A percentile compares a stretch with the other conserved stretches of the same genome.
These are phyloP conservation scores for Blastobotrys chiropterorum DNA, from an alignment of 805 yeast genomes.

Conservation along the genomic window DNA sequence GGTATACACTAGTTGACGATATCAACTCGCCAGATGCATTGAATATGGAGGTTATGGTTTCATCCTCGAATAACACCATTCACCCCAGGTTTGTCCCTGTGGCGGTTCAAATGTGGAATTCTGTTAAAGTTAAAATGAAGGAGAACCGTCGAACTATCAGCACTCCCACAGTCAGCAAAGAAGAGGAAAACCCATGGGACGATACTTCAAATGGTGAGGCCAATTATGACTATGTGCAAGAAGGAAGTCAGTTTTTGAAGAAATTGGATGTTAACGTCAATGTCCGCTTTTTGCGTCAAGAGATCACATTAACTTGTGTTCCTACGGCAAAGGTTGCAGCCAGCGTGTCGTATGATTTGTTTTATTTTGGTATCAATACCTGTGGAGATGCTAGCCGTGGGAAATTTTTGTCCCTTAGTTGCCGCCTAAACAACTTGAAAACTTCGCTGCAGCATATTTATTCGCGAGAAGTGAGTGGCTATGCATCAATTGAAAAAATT, in stretches of 20 bases:
- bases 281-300: conserved; percentile 64
- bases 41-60: conserved; percentile 49
- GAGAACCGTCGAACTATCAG: not conserved
- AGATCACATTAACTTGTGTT: conserved; percentile 75
- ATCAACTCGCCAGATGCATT: conserved; percentile 13
- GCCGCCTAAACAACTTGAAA: conserved; percentile 48
- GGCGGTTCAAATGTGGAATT: conserved; percentile 49
- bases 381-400: conserved; percentile 30
- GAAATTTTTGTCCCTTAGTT: conserved; percentile 38
- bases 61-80: conserved; percentile 66
- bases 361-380: conserved; percentile 53
- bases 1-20: conserved; percentile 35
- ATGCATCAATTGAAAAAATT: conserved; percentile 44
- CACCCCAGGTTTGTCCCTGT: conserved; percentile 77
- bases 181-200: not conserved
- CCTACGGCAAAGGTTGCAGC: conserved; percentile 94
- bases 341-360: conserved; percentile 62
- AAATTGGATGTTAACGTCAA: conserved; percentile 54
- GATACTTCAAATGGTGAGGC: not conserved
- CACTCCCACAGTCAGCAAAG: not conserved
- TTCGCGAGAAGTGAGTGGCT: conserved; percentile 84
- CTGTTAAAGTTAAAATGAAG: conserved; percentile 17
- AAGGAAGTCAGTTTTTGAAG: not conserved
- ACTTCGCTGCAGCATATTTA: conserved; percentile 84
- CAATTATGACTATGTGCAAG: not conserved